Evolutionary conservation across 768 basidiomycete species (phyloP).

Genomic region (Boletus rex-veris): DNA sequence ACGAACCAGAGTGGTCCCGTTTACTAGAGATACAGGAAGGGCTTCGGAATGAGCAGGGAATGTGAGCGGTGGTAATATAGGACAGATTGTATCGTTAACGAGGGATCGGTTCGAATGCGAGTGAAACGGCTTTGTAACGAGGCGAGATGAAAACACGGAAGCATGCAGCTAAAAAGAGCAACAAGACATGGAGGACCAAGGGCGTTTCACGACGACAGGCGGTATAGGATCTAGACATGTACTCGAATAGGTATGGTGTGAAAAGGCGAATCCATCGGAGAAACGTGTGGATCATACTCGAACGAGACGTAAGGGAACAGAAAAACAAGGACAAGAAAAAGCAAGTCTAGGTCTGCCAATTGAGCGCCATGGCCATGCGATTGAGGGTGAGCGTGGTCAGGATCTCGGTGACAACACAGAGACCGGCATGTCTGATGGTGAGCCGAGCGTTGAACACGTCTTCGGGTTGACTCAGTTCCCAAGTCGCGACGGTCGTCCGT

Average conservation of each 20-base stretch:
- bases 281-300: too few relatives aligned
- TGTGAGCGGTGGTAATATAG: conserved; percentile 18
- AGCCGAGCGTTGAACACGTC: conserved; percentile 59
- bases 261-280: too few relatives aligned
- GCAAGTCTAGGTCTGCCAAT: conserved; percentile 40
- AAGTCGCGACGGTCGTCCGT: conserved; percentile 57
- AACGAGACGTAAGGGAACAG: too few relatives aligned
- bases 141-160: conserved; percentile 11
- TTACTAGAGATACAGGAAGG: conserved; percentile 54
- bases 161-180: background rate
- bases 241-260: background rate
- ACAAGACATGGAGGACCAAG: conserved; percentile 1
- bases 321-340: too few relatives aligned
- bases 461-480: conserved; percentile 59
- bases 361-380: conserved; percentile 60
- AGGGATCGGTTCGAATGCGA: background rate
- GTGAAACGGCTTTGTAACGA: conserved; percentile 1
- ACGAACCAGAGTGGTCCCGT: conserved; percentile 78
- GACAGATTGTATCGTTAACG: conserved; percentile 2
- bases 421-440: conserved; percentile 53
- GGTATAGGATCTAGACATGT: background rate
- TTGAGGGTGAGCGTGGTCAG: conserved; percentile 72
- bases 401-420: conserved; percentile 70
- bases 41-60: conserved; percentile 15
- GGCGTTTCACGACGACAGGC: conserved; percentile 20